Evolutionary conservation across 805 yeast genomes (phyloP), one percentile per base, ranked within the genome.

Genomic region (Starmerella davenportii): DNA sequence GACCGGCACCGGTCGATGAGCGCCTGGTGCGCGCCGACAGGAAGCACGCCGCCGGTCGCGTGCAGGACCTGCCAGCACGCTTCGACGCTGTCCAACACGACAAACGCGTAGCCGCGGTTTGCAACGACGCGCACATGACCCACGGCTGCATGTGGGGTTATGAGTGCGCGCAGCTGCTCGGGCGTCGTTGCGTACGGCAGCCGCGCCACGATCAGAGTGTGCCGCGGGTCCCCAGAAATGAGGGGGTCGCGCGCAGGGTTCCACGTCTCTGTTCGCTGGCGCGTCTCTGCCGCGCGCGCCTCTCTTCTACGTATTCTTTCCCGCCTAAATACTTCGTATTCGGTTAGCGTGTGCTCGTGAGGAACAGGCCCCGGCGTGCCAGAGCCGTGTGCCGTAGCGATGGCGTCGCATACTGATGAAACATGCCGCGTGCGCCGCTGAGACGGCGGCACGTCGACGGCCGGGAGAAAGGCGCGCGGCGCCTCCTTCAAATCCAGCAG

Each of bases 81-180:
- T 1, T 57, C 43, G 16, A 73, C 78, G 21, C 65, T 61, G 38
- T 69, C 74, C 55, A 71, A 87, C 3, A 76, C 75, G 2, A 84
- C 61, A 52, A 87, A 87, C 1, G 78, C 95, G 55, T 87, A 87
- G 0, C 96, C 95, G 43, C 72, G 63, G 40, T 74, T 73, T 41
- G 71, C 59, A 0, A 77, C 79, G 1, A 76, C 63, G 21, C 79
- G 59, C 0, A 70, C 56, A 32, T 65, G 66, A 35, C 77, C 85
- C 21, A 87, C 72, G 5, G 69, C 67, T 0, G 95, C 96, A 59
- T 62, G 82, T 43, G 61, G 63, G 20, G 66, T 56, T 47, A 82
- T 78, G 29, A 61, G 66, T 40, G 67, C 66, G 29, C 74, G 74
- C 23, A 87, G 55, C 35, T 82, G 90, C 9, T 72, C 55, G 50